These are phyloP conservation scores for Coemansia sp. DNA, from an alignment of 192 early-diverging fungal genomes.

Conservation along the genomic window DNA sequence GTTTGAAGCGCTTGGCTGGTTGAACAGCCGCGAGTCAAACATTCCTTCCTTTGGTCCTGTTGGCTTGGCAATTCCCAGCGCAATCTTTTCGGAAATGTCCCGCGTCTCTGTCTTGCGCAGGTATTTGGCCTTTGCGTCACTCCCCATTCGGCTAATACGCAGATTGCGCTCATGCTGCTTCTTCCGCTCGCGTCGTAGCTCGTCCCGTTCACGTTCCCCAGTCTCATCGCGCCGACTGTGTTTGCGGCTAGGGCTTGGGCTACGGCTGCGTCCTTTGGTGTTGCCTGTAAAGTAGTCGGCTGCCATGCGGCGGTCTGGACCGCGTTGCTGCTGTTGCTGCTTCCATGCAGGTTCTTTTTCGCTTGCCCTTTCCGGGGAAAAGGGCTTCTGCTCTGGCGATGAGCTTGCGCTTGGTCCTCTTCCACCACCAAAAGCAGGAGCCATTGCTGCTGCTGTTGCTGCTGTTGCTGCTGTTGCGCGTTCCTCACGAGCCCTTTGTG, in stretches of 20 bases:
- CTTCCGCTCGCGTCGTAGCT: conserved; percentile 79
- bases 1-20: conserved; percentile 82
- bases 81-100: conserved; percentile 99
- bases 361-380: not conserved
- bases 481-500: conserved; percentile 95
- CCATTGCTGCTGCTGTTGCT: not conserved
- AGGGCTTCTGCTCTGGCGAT: conserved; percentile 5
- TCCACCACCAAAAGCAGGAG: not conserved
- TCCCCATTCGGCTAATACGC: conserved; percentile 86
- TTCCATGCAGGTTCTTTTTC: not conserved
- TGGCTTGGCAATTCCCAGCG: conserved; percentile 93
- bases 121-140: conserved; percentile 81
- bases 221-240: conserved; percentile 20
- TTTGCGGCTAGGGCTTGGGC: conserved; percentile 16
- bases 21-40: conserved; percentile 95
- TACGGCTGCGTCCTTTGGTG: not conserved
- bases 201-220: conserved; percentile 77
- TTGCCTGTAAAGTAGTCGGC: conserved; percentile 36
- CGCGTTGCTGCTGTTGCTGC: conserved; percentile 14
- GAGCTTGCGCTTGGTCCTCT: not conserved
- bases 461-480: conserved; percentile 53
- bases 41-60: conserved; percentile 85
- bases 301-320: conserved; percentile 18
- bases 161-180: conserved; percentile 85
- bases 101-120: conserved; percentile 65